phyloP scores from a whole-genome alignment of 371 early-diverging fungal genomes.

The Saksenaea oblongispora region DNA sequence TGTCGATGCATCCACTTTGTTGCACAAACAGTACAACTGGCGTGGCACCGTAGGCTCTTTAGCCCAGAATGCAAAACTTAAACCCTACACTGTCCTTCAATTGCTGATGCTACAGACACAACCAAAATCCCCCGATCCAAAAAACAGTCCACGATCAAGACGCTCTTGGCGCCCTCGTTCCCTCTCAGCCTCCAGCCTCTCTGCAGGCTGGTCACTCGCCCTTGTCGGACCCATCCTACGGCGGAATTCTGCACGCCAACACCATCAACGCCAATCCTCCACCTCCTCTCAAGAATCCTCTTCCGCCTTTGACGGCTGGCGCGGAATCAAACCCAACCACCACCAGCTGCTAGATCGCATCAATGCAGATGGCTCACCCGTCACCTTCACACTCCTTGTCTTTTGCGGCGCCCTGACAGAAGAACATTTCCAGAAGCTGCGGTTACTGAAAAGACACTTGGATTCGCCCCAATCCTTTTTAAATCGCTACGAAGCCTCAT shows the following conservation, averaged over 20 bases:
- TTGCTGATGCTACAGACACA: conserved; percentile 13
- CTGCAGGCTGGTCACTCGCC: conserved; percentile 3
- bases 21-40: conserved; percentile 1
- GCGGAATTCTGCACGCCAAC: background rate
- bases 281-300: background rate
- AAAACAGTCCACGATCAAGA: background rate
- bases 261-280: background rate
- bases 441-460: conserved; percentile 14
- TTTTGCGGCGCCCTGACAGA: conserved; percentile 30
- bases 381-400: conserved; percentile 31
- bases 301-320: conserved; percentile 28
- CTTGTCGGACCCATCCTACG: conserved; percentile 4
- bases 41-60: conserved; percentile 17
- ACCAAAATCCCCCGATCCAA: background rate
- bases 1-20: conserved; percentile 5
- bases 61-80: conserved; percentile 35
- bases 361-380: conserved; percentile 11
- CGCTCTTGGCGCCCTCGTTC: conserved; percentile 5
- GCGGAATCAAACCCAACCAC: conserved; percentile 31
- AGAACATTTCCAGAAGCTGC: conserved; percentile 19
- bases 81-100: conserved; percentile 38
- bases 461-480: conserved; percentile 30
- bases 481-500: conserved; percentile 24
- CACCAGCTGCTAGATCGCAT: conserved; percentile 28
- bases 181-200: background rate